Evolutionary conservation across 371 early-diverging fungal genomes (phyloP).

Genomic region (Mortierella sp.): DNA sequence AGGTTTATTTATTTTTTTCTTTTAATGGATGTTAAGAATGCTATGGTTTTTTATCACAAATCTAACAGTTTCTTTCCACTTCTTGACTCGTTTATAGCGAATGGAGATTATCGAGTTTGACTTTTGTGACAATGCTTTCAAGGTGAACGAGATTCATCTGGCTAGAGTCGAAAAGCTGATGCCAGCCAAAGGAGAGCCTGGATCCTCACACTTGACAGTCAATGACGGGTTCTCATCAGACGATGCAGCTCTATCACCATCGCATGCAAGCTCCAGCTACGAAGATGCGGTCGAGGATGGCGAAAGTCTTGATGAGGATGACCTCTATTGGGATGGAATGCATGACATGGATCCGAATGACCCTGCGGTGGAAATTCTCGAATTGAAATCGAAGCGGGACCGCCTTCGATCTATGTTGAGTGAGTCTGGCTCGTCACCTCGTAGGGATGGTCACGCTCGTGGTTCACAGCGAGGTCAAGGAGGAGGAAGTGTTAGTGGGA

Average conservation of each 20-base stretch:
- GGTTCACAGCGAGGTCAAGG: constrained; percentile 8
- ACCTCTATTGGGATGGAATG: constrained; percentile 21
- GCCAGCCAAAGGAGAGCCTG: neutral
- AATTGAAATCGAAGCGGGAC: constrained; percentile 48
- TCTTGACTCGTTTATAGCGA: constrained; percentile 8
- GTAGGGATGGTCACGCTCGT: constrained; percentile 20
- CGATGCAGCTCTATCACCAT: constrained; percentile 33
- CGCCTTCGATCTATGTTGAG: constrained; percentile 39
- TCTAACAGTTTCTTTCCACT: neutral
- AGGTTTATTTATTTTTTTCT: constrained; percentile 3
- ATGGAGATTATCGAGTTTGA: constrained; percentile 48
- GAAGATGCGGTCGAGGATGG: constrained; percentile 38
- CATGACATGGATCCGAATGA: constrained; percentile 4
- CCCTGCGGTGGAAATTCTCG: constrained; percentile 36
- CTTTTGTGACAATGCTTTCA: constrained; percentile 50
- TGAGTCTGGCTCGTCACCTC: constrained; percentile 14
- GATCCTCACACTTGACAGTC: neutral
- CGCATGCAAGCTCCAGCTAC: constrained; percentile 45
- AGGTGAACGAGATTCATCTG: constrained; percentile 28
- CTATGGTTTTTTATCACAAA: neutral
- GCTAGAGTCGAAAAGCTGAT: constrained; percentile 14
- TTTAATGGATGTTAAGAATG: neutral
- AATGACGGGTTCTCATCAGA: constrained; percentile 40
- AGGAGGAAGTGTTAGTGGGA: too few relatives aligned
- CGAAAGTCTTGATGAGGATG: neutral